Conservation (phyloP, 495 filamentous ascomycete genomes). For the Penicillium arizonense region DNA sequence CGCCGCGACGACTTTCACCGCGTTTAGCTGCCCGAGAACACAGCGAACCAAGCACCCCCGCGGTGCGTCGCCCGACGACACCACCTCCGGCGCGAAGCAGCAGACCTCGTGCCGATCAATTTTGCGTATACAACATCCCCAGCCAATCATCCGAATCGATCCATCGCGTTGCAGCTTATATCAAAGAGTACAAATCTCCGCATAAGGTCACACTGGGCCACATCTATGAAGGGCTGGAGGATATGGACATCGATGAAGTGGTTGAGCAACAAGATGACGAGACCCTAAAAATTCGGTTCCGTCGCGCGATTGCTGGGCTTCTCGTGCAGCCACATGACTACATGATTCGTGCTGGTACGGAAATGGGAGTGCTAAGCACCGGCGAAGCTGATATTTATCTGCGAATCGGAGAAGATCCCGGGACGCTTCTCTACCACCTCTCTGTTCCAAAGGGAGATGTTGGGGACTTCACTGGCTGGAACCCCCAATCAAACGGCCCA, state of each 20-base stretch:
- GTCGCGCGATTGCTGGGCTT: constrained; percentile 17
- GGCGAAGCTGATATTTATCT: constrained; percentile 26
- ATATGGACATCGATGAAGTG: constrained; percentile 22
- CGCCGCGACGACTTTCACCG: not conserved
- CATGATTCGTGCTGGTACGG: constrained; percentile 34
- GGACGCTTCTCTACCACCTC: constrained; percentile 11
- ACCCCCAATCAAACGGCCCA: not conserved
- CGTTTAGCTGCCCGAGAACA: constrained; percentile 6
- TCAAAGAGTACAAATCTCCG: constrained; percentile 44
- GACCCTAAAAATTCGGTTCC: constrained; percentile 8
- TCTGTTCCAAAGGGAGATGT: constrained; percentile 38
- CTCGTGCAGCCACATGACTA: constrained; percentile 40
- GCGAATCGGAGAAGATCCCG: constrained; percentile 20
- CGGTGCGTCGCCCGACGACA: too few species aligned
- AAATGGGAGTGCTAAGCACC: constrained; percentile 39
- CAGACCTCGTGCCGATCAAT: too few species aligned
- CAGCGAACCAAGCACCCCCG: too few species aligned
- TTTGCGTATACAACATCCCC: too few species aligned
- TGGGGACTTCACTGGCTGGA: constrained; percentile 5
- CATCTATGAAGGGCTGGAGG: constrained; percentile 7
- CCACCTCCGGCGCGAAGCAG: too few species aligned
- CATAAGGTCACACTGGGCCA: constrained; percentile 34
- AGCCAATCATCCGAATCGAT: constrained; percentile 1
- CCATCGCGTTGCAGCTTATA: constrained; percentile 15
- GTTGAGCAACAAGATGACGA: constrained; percentile 10